Evolutionary conservation across 2,329 filamentous ascomycete genomes (phyloP), one percentile per base, ranked within the genome.

Genomic region (Bipolaris sorokiniana): DNA sequence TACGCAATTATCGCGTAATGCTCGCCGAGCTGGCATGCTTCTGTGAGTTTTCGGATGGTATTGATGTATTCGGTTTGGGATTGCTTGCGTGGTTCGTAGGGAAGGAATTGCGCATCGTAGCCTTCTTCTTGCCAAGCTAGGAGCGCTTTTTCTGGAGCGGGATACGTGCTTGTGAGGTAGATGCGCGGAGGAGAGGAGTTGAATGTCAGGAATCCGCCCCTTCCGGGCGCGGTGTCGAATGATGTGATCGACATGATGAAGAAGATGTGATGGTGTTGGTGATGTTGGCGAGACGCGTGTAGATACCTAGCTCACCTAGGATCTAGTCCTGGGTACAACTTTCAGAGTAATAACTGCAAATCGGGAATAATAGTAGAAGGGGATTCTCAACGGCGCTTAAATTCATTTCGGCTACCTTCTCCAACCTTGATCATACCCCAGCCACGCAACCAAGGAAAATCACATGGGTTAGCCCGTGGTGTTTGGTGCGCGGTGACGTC

Each of bases 81-180:
- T 40, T 56, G 54, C 15, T 64, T 53, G 41, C 58, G 63, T 3
- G 68, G 56, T 5, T 64, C 51, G 62, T 72, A 72, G 1, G 77
- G 74, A 3, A 80, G 65, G 54, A 78, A 79, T 18, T 64, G 72
- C 6, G 74, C 72, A 34, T 78, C 69, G 71, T 77, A 81, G 54
- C 78, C 77, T 66, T 81, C 78, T 56, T 78, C 73, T 59, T 70
- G 70, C 65, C 79, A 76, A 44, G 77, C 69, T 9, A 77, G 63
- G 15, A 81, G 60, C 5, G 75, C 68, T n/a, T 66, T 64, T 20
- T 71, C 65, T 33, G 79, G 76, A 47, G 79, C 76, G 3, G 72
- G 63, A 36, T 75, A 70, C 20, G 77, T 65, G 48, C 74, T 70
- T 4, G 77, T 77, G n/a, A 81, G 64, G 59, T 73, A 77, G 5